Percentiles rank a stretch among this genome's conserved stretches.
Conservation (phyloP, 306 rosid genomes). For the Chamaecrista fasciculata region DNA sequence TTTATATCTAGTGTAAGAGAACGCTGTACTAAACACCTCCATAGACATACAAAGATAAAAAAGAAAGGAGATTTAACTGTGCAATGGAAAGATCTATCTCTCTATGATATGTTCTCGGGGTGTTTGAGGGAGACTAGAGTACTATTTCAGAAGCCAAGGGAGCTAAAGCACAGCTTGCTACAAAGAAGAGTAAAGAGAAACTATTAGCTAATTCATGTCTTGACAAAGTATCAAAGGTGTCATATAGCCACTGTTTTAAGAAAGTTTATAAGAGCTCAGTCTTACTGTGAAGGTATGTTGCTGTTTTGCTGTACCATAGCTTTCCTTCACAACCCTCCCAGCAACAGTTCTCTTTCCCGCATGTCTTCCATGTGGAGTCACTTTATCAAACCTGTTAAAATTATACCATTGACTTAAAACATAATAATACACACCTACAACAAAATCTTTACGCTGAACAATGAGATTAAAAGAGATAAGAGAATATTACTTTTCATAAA, state of each 20-base stretch:
- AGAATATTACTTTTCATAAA: constrained; percentile 56
- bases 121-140: background rate
- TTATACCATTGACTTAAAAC: constrained; percentile 6
- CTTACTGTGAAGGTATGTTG: constrained; percentile 88
- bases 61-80: background rate
- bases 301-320: constrained; percentile 78
- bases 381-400: constrained; percentile 61
- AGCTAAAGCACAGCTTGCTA: constrained; percentile 17
- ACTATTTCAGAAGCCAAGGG: background rate
- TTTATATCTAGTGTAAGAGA: background rate
- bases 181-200: background rate
- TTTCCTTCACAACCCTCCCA: constrained; percentile 76
- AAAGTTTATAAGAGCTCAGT: background rate
- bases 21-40: background rate
- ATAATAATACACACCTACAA: background rate
- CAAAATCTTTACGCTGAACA: constrained; percentile 21
- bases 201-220: constrained; percentile 13
- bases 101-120: background rate
- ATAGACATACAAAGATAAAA: background rate
- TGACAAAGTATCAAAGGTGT: constrained; percentile 23
- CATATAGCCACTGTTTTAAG: background rate
- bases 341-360: constrained; percentile 67
- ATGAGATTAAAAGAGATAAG: constrained; percentile 12
- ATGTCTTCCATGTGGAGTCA: constrained; percentile 53
- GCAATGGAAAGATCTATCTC: background rate